A percentile compares a stretch with the other conserved stretches of the same genome.
These are phyloP conservation scores for Hibiscus trionum DNA, from an alignment of 345 rosid genomes.

Conservation along the genomic window DNA sequence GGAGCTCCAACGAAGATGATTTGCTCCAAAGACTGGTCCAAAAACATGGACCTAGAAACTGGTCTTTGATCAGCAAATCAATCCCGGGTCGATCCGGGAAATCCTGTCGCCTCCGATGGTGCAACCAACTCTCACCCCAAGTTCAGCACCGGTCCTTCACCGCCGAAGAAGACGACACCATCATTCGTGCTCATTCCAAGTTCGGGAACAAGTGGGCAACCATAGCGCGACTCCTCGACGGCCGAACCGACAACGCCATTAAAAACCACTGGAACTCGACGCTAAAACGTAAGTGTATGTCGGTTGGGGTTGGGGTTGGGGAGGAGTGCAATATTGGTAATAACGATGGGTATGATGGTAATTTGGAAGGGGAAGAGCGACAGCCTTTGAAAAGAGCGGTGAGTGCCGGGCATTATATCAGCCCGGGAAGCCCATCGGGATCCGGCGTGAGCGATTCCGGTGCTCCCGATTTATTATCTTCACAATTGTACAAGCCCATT, in stretches of 20 bases:
- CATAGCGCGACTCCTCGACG: slow-evolving; percentile 80
- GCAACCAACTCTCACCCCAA: slow-evolving; percentile 90
- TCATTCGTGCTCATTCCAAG: slow-evolving; percentile 70
- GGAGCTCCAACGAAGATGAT: slow-evolving; percentile 97
- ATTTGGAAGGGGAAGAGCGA: slow-evolving; percentile 23
- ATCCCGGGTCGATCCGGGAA: slow-evolving; percentile 89
- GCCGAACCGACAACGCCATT: slow-evolving; percentile 89
- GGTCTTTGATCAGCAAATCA: slow-evolving; percentile 85
- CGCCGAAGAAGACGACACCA: slow-evolving; percentile 69
- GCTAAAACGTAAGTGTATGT: neutral
- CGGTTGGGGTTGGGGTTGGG: slow-evolving; percentile 31
- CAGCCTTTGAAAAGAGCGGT: slow-evolving; percentile 72
- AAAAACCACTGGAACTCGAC: slow-evolving; percentile 98
- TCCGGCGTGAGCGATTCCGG: slow-evolving; percentile 71
- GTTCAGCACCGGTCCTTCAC: slow-evolving; percentile 84
- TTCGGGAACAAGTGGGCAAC: slow-evolving; percentile 97
- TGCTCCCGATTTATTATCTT: slow-evolving; percentile 32
- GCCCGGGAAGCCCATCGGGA: slow-evolving; percentile 56
- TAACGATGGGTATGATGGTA: slow-evolving; percentile 43
- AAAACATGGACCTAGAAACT: slow-evolving; percentile 80
- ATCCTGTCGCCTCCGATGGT: slow-evolving; percentile 87
- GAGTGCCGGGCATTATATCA: slow-evolving; percentile 66
- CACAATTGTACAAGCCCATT: slow-evolving; percentile 36
- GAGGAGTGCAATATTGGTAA: slow-evolving; percentile 28
- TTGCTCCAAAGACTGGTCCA: slow-evolving; percentile 58